Percentiles rank a stretch among this genome's conserved stretches.
Conservation (phyloP, 1,284 basidiomycete genomes). For the Cryptococcus jaspeensis region DNA sequence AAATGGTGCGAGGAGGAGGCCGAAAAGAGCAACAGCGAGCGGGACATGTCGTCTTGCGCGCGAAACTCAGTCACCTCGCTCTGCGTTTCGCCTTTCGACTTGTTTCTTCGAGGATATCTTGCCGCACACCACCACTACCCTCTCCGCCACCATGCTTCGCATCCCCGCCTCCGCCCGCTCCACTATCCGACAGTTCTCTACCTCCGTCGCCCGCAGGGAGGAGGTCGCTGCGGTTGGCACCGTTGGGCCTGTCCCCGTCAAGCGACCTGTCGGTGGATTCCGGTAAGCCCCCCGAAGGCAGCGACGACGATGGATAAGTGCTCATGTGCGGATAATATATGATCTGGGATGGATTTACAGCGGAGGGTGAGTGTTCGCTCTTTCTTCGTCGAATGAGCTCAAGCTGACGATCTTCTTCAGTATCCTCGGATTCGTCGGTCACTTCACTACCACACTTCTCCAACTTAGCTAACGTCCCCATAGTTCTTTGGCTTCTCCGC, state of each 20-base stretch:
- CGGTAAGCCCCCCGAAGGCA: conserved; percentile 38
- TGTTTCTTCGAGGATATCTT: background rate
- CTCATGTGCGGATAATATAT: background rate
- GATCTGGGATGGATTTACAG: conserved; percentile 1
- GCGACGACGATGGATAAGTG: background rate
- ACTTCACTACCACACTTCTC: background rate
- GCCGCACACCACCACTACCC: background rate
- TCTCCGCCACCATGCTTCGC: conserved; percentile 1
- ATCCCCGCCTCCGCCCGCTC: conserved; percentile 8
- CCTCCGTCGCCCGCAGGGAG: conserved; percentile 54
- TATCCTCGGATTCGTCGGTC: conserved; percentile 74
- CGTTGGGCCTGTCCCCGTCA: conserved; percentile 58
- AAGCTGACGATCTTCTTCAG: conserved; percentile 51
- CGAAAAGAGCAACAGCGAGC: background rate
- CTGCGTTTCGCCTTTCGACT: background rate
- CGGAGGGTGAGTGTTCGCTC: conserved; percentile 18
- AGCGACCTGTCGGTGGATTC: conserved; percentile 73
- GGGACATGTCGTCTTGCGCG: background rate
- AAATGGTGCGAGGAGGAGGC: too few relatives aligned
- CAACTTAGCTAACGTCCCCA: background rate
- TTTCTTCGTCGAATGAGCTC: background rate
- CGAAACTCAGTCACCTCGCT: background rate
- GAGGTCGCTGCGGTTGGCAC: conserved; percentile 48
- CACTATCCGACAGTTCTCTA: conserved; percentile 47
- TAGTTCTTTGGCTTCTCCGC: conserved; percentile 74